Percentiles rank a stretch among this genome's conserved stretches.
Conservation (phyloP, 2,329 filamentous ascomycete species). For the Alternaria consortialis region DNA sequence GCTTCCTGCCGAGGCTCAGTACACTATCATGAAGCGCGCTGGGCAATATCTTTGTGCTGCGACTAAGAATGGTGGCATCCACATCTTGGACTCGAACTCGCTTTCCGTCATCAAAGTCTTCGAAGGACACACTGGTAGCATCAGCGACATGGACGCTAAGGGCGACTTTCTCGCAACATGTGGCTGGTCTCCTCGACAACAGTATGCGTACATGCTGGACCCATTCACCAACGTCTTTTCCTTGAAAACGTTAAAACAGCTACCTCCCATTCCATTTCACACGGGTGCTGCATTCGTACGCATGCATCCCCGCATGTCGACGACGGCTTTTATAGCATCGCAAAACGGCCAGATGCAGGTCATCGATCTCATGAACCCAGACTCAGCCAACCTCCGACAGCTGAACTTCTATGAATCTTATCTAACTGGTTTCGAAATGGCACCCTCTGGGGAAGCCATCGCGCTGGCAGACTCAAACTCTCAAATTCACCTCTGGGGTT, state of each 20-base stretch:
- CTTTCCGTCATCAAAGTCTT: slow-evolving; percentile 85
- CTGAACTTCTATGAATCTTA: slow-evolving; percentile 76
- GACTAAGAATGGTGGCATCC: slow-evolving; percentile 80
- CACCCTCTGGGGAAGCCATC: slow-evolving; percentile 85
- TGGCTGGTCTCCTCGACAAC: slow-evolving; percentile 85
- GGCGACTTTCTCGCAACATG: slow-evolving; percentile 96
- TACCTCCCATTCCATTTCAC: slow-evolving; percentile 91
- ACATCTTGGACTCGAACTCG: slow-evolving; percentile 82
- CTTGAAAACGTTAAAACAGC: slow-evolving; percentile 85
- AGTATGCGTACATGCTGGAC: slow-evolving; percentile 83
- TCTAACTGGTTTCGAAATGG: slow-evolving; percentile 83
- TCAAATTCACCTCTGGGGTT: slow-evolving; percentile 86
- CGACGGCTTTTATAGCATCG: slow-evolving; percentile 92
- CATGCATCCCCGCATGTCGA: slow-evolving; percentile 95
- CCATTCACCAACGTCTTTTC: slow-evolving; percentile 96
- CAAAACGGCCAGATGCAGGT: slow-evolving; percentile 94
- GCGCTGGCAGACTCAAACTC: slow-evolving; percentile 82
- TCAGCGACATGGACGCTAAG: slow-evolving; percentile 97
- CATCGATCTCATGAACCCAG: slow-evolving; percentile 93
- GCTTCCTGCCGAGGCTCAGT: slow-evolving; percentile 77
- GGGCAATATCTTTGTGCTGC: slow-evolving; percentile 90
- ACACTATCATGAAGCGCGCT: slow-evolving; percentile 90
- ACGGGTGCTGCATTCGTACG: slow-evolving; percentile 92
- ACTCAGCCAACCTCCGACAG: slow-evolving; percentile 84
- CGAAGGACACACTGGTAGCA: slow-evolving; percentile 86